Evolutionary conservation across 1,139 yeast species (phyloP).

Genomic region (Debaryomyces psychrophilus): DNA sequence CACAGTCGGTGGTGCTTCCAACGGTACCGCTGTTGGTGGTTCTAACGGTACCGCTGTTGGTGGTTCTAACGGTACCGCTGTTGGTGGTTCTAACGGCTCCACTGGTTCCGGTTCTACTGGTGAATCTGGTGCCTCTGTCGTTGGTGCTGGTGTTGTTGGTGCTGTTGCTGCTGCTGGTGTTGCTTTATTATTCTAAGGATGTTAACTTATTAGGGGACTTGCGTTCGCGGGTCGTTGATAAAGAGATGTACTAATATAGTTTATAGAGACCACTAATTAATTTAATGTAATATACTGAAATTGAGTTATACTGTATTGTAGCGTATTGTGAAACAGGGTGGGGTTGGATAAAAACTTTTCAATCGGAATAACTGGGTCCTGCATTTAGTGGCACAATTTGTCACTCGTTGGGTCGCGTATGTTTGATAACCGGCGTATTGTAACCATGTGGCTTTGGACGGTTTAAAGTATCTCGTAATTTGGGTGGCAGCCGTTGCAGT

Average conservation of each 20-base stretch:
- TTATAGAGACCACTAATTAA: conserved; percentile 10
- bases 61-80: conserved; percentile 22
- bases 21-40: conserved; percentile 11
- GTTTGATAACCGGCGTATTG: no score
- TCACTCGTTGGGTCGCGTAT: no score
- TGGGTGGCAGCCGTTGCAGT: no score
- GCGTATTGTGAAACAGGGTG: neutral
- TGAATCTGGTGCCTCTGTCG: conserved; percentile 23
- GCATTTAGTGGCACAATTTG: neutral
- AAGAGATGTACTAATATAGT: conserved; percentile 9
- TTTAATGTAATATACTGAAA: conserved; percentile 5
- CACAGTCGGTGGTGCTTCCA: conserved; percentile 9
- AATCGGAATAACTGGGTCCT: neutral
- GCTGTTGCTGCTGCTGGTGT: conserved; percentile 38
- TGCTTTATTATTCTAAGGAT: conserved; percentile 31
- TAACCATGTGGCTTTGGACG: no score
- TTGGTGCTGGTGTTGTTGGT: conserved; percentile 29
- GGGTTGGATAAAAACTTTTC: neutral
- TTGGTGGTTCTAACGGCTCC: conserved; percentile 32
- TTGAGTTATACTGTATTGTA: neutral
- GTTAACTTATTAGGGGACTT: conserved; percentile 2
- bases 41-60: conserved; percentile 8
- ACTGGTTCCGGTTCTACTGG: conserved; percentile 18
- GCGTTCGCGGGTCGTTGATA: neutral
- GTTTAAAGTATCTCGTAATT: no score